A percentile compares a stretch with the other conserved stretches of the same genome.
Conservation (phyloP, 2,329 filamentous ascomycete genomes). For the Lomentospora prolificans region DNA sequence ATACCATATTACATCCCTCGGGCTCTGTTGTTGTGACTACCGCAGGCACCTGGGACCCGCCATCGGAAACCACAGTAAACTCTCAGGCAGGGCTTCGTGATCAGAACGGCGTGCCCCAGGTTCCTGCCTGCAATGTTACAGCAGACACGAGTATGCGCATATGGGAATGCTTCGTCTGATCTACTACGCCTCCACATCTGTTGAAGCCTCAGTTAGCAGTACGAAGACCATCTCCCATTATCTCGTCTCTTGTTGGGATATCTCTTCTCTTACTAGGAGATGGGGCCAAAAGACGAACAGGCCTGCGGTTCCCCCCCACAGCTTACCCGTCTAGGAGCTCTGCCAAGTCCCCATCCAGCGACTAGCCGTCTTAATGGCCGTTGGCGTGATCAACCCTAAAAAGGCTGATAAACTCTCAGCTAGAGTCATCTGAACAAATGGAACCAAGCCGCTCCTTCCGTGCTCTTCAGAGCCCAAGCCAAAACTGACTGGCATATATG, state of each 20-base stretch:
- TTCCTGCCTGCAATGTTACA: constrained; percentile 12
- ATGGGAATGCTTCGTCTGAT: constrained; percentile 9
- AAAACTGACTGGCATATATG: constrained; percentile 25
- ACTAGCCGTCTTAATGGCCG: not conserved
- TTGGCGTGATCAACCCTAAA: constrained; percentile 16
- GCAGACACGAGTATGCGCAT: constrained; percentile 12
- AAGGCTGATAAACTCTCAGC: constrained; percentile 18
- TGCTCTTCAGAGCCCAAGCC: constrained; percentile 17
- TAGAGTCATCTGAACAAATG: constrained; percentile 21
- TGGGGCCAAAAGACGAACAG: too few relatives aligned
- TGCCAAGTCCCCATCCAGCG: too few relatives aligned
- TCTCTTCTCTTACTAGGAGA: too few relatives aligned
- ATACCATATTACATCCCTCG: constrained; percentile 39
- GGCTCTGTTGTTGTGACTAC: constrained; percentile 48
- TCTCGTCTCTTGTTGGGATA: too few relatives aligned
- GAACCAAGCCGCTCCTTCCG: constrained; percentile 18
- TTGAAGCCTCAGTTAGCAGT: not conserved
- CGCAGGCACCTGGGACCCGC: constrained; percentile 41
- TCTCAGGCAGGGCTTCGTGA: constrained; percentile 7
- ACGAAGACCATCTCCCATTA: not conserved
- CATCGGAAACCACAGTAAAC: constrained; percentile 11
- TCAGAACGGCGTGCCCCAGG: constrained; percentile 9
- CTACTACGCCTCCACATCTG: not conserved
- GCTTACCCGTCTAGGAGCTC: too few relatives aligned
- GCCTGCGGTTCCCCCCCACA: too few relatives aligned